These are phyloP conservation scores for Podospora fimiseda DNA, from an alignment of 495 filamentous ascomycete species.

Conservation along the genomic window DNA sequence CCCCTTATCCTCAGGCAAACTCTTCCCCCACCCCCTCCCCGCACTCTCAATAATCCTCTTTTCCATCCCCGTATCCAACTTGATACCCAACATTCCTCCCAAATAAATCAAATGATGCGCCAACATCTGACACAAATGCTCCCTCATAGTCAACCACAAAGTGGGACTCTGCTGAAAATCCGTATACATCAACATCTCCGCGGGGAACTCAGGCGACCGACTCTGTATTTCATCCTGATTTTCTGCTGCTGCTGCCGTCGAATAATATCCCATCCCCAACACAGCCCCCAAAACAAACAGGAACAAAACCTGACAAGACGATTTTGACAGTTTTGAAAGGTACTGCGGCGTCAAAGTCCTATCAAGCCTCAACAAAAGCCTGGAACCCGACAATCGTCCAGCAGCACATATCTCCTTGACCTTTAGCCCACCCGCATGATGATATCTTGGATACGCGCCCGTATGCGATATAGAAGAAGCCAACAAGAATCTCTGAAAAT, in stretches of 20 bases:
- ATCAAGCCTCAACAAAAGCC: slow-evolving; percentile 24
- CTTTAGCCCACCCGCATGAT: slow-evolving; percentile 7
- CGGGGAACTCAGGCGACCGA: slow-evolving; percentile 2
- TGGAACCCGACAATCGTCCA: slow-evolving; percentile 23
- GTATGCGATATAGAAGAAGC: slow-evolving; percentile 21
- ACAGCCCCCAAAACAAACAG: slow-evolving; percentile 26
- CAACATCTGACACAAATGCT: slow-evolving; percentile 31
- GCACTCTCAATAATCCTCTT: slow-evolving; percentile 28
- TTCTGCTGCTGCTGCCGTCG: no score
- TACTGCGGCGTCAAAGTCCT: slow-evolving; percentile 26
- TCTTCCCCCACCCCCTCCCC: slow-evolving; percentile 23
- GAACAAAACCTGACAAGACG: slow-evolving; percentile 24
- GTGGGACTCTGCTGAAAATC: slow-evolving; percentile 27
- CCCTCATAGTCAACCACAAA: slow-evolving; percentile 29
- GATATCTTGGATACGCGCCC: slow-evolving; percentile 8
- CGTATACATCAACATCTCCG: slow-evolving; percentile 1
- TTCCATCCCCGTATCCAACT: slow-evolving; percentile 23
- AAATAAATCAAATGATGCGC: slow-evolving; percentile 31
- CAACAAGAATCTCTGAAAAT: slow-evolving; percentile 26
- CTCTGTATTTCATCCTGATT: not conserved
- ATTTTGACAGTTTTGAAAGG: slow-evolving; percentile 7
- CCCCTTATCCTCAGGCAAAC: slow-evolving; percentile 19
- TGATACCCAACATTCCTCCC: slow-evolving; percentile 27
- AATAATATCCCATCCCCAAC: slow-evolving; percentile 21
- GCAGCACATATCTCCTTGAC: slow-evolving; percentile 10